These are phyloP conservation scores for Blastocystis sp. DNA, from an alignment of 352 stramenopile species.

Conservation along the genomic window DNA sequence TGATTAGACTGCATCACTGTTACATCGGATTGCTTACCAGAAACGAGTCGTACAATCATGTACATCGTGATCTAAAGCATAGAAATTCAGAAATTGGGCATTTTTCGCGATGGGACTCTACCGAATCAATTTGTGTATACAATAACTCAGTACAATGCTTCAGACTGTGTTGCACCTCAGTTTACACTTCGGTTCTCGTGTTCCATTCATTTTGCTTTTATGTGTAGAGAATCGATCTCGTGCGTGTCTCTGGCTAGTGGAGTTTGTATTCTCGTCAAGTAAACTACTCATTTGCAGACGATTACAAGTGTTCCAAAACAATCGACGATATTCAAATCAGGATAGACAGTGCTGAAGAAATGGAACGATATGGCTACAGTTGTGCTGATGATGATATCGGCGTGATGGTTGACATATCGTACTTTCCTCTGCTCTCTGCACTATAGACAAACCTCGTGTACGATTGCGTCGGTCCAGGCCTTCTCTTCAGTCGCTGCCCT, in stretches of 20 bases:
- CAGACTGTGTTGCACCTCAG: background rate
- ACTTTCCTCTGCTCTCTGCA: background rate
- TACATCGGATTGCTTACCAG: background rate
- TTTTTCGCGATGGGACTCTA: background rate
- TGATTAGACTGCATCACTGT: background rate
- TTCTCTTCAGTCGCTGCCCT: background rate
- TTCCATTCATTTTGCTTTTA: background rate
- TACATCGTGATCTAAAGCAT: background rate
- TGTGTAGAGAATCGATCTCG: background rate
- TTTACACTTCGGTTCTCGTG: background rate
- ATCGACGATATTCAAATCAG: background rate
- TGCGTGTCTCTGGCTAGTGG: background rate
- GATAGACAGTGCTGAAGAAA: background rate
- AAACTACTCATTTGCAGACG: background rate
- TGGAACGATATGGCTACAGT: background rate
- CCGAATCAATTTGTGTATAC: background rate
- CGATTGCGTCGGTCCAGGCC: background rate
- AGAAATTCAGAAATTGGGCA: constrained; percentile 34
- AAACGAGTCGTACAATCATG: background rate
- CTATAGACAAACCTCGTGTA: background rate
- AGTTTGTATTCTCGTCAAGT: background rate
- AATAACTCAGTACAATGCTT: background rate
- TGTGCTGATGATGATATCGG: background rate
- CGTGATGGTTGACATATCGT: background rate
- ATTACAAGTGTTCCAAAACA: background rate